Percentiles rank a stretch among this genome's conserved stretches.
phyloP scores from a whole-genome alignment of 139 green algal species.

The Yamagishiella unicocca region DNA sequence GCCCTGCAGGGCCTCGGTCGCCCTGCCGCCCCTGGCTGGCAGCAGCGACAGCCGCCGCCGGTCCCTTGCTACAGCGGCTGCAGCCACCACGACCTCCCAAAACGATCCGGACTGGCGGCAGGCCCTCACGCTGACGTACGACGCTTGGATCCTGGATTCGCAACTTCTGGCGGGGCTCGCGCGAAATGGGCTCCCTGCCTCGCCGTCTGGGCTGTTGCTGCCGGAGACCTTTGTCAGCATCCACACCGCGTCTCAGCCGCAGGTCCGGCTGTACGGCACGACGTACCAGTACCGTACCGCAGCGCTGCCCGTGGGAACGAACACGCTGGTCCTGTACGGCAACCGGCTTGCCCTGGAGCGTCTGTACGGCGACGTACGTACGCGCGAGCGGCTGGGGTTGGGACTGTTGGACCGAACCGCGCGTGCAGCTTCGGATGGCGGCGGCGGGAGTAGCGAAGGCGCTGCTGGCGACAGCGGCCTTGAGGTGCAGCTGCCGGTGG shows the following conservation, averaged over 20 bases:
- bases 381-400: slow-evolving; percentile 18
- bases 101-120: not conserved
- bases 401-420: not conserved
- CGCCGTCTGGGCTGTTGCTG: not conserved
- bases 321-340: slow-evolving; percentile 15
- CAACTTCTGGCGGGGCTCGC: slow-evolving; percentile 10
- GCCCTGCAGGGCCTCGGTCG: not conserved
- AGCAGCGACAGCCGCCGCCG: not conserved
- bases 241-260: not conserved
- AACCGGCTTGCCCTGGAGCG: not conserved
- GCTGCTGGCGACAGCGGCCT: not conserved
- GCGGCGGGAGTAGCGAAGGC: not conserved
- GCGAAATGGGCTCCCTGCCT: not conserved
- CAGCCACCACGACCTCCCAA: not conserved
- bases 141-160: slow-evolving; percentile 38
- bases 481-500: not conserved
- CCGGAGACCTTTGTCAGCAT: not conserved
- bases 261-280: not conserved
- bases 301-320: not conserved
- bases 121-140: not conserved
- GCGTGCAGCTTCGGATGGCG: not conserved
- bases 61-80: not conserved
- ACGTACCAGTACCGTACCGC: slow-evolving; percentile 1
- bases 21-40: not conserved
- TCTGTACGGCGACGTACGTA: not conserved